These are phyloP conservation scores for Phylloporus sp. DNA, from an alignment of 768 basidiomycete species.

Conservation along the genomic window DNA sequence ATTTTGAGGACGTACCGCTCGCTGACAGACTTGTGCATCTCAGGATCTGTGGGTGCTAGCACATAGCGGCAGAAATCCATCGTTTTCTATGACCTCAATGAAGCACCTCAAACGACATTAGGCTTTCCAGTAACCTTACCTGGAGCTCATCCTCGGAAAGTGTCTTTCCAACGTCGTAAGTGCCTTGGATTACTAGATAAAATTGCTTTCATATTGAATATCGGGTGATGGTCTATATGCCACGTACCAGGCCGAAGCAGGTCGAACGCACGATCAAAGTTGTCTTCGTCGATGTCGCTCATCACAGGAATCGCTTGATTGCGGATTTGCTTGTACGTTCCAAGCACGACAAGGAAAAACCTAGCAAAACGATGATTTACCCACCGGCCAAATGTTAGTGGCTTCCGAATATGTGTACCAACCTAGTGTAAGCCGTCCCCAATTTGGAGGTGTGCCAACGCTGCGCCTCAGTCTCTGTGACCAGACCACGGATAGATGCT, in stretches of 20 bases:
- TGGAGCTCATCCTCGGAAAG: slow-evolving; percentile 8
- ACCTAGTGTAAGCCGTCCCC: slow-evolving; percentile 2
- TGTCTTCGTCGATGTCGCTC: slow-evolving; percentile 63
- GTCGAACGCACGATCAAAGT: slow-evolving; percentile 44
- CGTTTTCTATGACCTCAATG: slow-evolving; percentile 2
- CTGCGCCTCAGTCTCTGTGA: slow-evolving; percentile 5
- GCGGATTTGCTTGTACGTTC: slow-evolving; percentile 70
- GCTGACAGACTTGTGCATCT: background rate
- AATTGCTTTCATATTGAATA: background rate
- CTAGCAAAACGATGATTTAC: background rate
- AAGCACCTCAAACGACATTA: background rate
- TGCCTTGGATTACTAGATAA: slow-evolving; percentile 7
- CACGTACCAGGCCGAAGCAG: slow-evolving; percentile 8
- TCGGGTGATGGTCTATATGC: background rate
- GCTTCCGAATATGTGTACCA: background rate
- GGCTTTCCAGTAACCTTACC: background rate
- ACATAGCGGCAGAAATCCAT: slow-evolving; percentile 7
- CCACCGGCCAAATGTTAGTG: background rate
- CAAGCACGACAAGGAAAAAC: slow-evolving; percentile 32
- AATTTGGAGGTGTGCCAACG: slow-evolving; percentile 2
- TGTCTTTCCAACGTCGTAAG: slow-evolving; percentile 2
- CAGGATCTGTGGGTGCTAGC: slow-evolving; percentile 3
- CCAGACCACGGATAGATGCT: slow-evolving; percentile 5
- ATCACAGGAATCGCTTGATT: slow-evolving; percentile 54
- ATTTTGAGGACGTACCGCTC: background rate